These are phyloP conservation scores for Dipteronia sinensis DNA, from an alignment of 345 rosid genomes.

Conservation along the genomic window DNA sequence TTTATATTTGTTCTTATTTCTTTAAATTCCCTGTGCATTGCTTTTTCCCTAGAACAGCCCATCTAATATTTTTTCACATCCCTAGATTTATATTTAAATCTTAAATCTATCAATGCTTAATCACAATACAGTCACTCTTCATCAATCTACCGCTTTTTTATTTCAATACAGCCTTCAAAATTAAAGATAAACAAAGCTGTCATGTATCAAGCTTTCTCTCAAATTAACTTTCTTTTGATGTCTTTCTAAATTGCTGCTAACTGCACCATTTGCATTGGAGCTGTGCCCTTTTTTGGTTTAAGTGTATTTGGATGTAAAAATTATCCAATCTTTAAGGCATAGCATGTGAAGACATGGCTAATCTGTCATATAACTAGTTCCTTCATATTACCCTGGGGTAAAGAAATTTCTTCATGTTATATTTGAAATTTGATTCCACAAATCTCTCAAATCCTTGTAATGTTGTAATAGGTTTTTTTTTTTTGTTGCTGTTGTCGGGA, in stretches of 20 bases:
- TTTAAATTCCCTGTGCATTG: background rate
- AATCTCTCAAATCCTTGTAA: background rate
- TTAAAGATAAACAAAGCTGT: background rate
- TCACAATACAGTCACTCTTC: background rate
- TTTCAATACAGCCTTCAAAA: background rate
- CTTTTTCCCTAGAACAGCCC: background rate
- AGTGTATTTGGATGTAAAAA: background rate
- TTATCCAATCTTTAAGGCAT: background rate
- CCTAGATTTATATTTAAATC: background rate
- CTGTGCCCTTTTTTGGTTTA: background rate
- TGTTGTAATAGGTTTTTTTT: background rate
- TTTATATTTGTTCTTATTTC: background rate
- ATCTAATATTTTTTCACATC: background rate
- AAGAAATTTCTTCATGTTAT: background rate
- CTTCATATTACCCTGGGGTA: background rate
- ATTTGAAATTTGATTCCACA: background rate
- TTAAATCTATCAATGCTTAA: background rate
- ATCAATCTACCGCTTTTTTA: background rate
- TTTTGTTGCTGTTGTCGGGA: background rate
- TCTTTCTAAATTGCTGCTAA: slow-evolving; percentile 7
- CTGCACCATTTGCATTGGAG: too few species aligned
- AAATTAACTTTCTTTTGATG: background rate
- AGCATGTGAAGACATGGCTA: background rate
- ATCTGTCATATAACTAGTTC: background rate
- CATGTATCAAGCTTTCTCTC: background rate